Evolutionary conservation across 2,329 filamentous ascomycete species (phyloP).

Genomic region (Rhynchosporium graminicola): DNA sequence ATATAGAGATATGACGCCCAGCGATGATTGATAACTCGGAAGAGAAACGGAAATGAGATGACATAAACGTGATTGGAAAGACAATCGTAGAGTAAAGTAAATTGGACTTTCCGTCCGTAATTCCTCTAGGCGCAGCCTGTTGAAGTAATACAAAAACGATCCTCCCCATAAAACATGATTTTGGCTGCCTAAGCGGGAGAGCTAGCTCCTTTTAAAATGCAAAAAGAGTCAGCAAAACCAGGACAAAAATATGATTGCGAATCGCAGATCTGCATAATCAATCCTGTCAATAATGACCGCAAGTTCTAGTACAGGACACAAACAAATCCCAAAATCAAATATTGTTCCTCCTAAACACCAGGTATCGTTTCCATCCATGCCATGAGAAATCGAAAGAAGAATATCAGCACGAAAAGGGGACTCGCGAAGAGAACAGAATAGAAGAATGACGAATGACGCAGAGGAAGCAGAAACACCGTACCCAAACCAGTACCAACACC

Average conservation of each 20-base stretch:
- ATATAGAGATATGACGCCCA: not conserved
- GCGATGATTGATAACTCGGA: not conserved
- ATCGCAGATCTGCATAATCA: constrained; percentile 31
- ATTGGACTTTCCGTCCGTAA: not conserved
- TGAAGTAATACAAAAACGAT: constrained; percentile 12
- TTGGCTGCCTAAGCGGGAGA: constrained; percentile 37
- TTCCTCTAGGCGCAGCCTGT: constrained; percentile 24
- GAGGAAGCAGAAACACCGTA: constrained; percentile 30
- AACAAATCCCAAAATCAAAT: constrained; percentile 18
- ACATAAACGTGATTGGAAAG: not conserved
- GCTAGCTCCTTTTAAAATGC: constrained; percentile 31
- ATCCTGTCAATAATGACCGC: constrained; percentile 15
- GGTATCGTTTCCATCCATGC: constrained; percentile 40
- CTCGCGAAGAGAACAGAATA: constrained; percentile 21
- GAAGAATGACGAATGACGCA: constrained; percentile 18
- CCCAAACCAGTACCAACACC: constrained; percentile 35
- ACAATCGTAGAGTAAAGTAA: not conserved
- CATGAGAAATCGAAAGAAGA: constrained; percentile 21
- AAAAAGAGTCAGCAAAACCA: constrained; percentile 4
- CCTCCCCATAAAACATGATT: constrained; percentile 28
- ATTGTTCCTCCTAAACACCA: constrained; percentile 35
- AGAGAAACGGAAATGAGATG: constrained; percentile 5
- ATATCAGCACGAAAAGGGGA: constrained; percentile 17
- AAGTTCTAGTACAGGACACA: constrained; percentile 13
- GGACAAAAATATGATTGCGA: constrained; percentile 22